Evolutionary conservation across 2,329 filamentous ascomycete genomes (phyloP).

Genomic region (Cordyceps pruinosa): DNA sequence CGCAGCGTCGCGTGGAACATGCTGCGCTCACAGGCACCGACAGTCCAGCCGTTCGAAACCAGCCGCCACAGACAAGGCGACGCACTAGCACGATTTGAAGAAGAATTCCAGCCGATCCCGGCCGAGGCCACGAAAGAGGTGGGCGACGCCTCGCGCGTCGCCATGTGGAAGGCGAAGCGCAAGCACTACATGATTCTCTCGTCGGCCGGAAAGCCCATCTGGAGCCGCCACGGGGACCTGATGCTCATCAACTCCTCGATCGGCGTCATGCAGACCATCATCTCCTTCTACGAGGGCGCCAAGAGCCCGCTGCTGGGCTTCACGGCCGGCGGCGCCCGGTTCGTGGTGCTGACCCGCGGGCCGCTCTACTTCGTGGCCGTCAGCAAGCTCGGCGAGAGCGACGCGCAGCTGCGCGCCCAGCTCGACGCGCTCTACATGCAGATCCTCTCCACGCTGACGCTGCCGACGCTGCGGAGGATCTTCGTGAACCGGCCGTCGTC

Average conservation of each 20-base stretch:
- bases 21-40: slow-evolving; percentile 55
- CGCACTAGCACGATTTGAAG: slow-evolving; percentile 58
- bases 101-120: slow-evolving; percentile 72
- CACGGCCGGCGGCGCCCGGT: slow-evolving; percentile 76
- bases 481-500: slow-evolving; percentile 90
- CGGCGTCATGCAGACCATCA: slow-evolving; percentile 92
- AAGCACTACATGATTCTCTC: slow-evolving; percentile 98
- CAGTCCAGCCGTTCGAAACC: slow-evolving; percentile 54
- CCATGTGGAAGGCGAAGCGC: slow-evolving; percentile 80
- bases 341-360: slow-evolving; percentile 78
- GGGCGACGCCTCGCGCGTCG: slow-evolving; percentile 53
- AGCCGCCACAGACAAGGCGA: slow-evolving; percentile 39
- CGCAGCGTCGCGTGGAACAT: slow-evolving; percentile 64
- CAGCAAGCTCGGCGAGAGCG: slow-evolving; percentile 86
- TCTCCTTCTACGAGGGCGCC: slow-evolving; percentile 86
- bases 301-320: slow-evolving; percentile 75
- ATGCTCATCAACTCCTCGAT: slow-evolving; percentile 88
- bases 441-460: slow-evolving; percentile 87
- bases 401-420: slow-evolving; percentile 77
- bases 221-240: slow-evolving; percentile 88
- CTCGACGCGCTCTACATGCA: slow-evolving; percentile 97
- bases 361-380: slow-evolving; percentile 91
- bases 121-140: slow-evolving; percentile 38
- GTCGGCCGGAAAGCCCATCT: slow-evolving; percentile 93
- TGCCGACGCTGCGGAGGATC: slow-evolving; percentile 78